A percentile compares a stretch with the other conserved stretches of the same genome.
These are phyloP conservation scores for Scopulariopsis brevicaulis DNA, from an alignment of 2,329 filamentous ascomycete species.

Conservation along the genomic window DNA sequence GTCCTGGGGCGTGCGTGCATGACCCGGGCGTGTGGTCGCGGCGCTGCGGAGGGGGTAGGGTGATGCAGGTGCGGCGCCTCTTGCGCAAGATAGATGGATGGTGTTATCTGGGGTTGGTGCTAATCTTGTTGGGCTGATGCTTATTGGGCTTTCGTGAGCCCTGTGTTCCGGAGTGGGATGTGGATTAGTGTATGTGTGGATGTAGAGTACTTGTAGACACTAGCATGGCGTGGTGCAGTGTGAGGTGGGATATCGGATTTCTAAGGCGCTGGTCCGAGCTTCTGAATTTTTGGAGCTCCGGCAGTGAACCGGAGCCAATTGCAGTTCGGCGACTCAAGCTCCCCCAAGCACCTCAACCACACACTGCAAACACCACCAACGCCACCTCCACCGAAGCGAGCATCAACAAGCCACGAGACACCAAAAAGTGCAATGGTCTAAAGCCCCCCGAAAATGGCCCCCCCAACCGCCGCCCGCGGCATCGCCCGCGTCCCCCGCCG, in stretches of 20 bases:
- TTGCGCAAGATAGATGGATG: neutral
- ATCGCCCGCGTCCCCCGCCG: constrained; percentile 56
- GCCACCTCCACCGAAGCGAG: neutral
- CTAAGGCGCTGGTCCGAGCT: neutral
- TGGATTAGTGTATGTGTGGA: neutral
- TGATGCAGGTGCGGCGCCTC: neutral
- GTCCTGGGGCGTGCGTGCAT: neutral
- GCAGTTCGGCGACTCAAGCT: neutral
- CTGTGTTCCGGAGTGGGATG: neutral
- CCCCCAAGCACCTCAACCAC: neutral
- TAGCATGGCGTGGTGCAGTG: neutral
- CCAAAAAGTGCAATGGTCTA: neutral
- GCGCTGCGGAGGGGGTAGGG: neutral
- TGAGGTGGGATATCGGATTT: neutral
- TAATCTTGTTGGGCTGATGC: neutral
- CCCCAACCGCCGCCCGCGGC: constrained; percentile 18
- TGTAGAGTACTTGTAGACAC: neutral
- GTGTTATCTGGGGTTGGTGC: neutral
- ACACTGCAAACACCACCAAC: neutral
- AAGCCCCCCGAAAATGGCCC: neutral
- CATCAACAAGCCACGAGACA: neutral
- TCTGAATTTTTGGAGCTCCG: neutral
- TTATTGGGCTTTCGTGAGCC: neutral
- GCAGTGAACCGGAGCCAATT: neutral
- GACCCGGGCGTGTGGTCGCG: neutral